Base-by-base conservation (phyloP, 331 rosid genomes). In the Telfairia occidentalis region DNA sequence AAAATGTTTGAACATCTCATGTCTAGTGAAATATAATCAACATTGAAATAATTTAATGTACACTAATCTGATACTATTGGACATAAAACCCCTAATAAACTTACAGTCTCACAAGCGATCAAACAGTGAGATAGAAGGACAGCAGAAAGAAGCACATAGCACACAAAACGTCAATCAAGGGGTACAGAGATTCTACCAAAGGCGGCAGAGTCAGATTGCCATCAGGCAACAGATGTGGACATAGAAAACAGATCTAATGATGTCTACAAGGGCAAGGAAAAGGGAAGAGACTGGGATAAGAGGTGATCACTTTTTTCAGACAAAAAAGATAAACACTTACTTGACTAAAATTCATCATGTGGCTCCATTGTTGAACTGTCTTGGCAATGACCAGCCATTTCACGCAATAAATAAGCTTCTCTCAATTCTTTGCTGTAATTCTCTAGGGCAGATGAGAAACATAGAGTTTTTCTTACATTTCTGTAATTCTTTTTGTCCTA, bases 311-410 rank as follows among this genome's bases (percentile, higher is more conserved):
- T 57, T 35, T 75, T 58, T 75, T 61, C 42, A 29, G 60, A 49
- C 24, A 48, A 71, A 28, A 75, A 54, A 43, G 29, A 26, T 40
- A 57, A 75, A 58, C 71, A 75, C 78, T 75, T 75, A 75, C 78
- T 75, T 75, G 78, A 57, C 71, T 75, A 58, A 54, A 54, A 74
- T 40, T 75, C 78, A 75, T 37, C 69, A 23, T 21, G 78, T 75
- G 53, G 71, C 78, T 55, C 78, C 78, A 75, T 75, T 75, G 78
- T 75, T 58, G 78, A 37, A 58, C 29, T 42, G 69, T 75, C 78
- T 75, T 58, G 78, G 38, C 78, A 75, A 75, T 75, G 71, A 55
- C 71, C 53, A 35, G 71, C 57, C n/a, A 21, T 35, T 75, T 75
- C 71, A 75, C 66, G 78, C 57, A 75, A 75, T 38, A 75, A 58